A percentile compares a stretch with the other conserved stretches of the same genome.
Conservation (phyloP, 2,329 filamentous ascomycete genomes). For the Xylaria digitata region DNA sequence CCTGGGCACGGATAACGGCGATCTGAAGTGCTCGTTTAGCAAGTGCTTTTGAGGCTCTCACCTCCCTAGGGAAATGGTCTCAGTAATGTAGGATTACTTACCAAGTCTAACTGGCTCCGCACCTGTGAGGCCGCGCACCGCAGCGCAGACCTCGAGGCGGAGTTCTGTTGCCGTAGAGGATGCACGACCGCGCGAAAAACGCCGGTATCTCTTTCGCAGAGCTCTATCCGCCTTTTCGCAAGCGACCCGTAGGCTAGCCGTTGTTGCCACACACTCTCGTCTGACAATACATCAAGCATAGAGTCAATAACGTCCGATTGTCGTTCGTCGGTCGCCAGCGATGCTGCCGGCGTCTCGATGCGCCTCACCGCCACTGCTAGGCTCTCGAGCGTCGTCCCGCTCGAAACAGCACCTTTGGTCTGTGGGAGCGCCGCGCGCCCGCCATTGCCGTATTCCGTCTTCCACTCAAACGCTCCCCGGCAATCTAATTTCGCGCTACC, state of each 20-base stretch:
- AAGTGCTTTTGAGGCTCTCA: not conserved
- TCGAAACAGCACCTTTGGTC: not conserved
- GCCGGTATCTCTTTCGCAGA: not conserved
- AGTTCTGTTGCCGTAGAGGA: constrained; percentile 4
- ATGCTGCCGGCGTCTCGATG: constrained; percentile 4
- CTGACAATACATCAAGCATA: not conserved
- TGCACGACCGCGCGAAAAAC: not conserved
- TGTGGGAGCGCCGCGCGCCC: not conserved
- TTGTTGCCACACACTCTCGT: not conserved
- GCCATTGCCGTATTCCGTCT: not conserved
- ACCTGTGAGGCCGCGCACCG: not conserved
- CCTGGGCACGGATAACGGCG: constrained; percentile 43
- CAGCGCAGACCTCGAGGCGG: constrained; percentile 3
- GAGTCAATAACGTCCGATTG: constrained; percentile 9
- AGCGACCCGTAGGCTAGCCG: not conserved
- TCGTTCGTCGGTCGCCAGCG: constrained; percentile 1
- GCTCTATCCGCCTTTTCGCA: not conserved
- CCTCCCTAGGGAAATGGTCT: too few species aligned
- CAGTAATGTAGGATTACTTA: not conserved
- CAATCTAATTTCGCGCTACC: not conserved
- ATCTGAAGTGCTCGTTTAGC: constrained; percentile 36
- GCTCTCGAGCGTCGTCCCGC: not conserved
- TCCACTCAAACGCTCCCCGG: not conserved
- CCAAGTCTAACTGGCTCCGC: not conserved
- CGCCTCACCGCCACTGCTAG: not conserved